A percentile compares a stretch with the other conserved stretches of the same genome.
Conservation (phyloP, 495 filamentous ascomycete species). For the Cercophora samala region DNA sequence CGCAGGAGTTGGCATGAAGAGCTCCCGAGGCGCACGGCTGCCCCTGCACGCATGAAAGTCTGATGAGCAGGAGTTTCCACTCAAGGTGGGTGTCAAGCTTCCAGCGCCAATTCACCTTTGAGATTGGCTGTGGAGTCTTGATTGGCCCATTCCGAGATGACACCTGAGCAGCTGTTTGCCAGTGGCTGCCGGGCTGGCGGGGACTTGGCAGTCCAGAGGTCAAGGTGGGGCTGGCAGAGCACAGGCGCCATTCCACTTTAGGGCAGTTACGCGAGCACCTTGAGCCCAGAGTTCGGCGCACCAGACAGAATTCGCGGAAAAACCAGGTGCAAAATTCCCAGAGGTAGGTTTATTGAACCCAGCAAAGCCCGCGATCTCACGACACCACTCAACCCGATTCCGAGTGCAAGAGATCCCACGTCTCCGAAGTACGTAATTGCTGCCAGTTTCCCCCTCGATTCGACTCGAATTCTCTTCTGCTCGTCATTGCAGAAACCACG, state of each 20-base stretch:
- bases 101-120: conserved; percentile 6
- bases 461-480: background rate
- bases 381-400: conserved; percentile 31
- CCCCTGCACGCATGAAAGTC: conserved; percentile 12
- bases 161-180: conserved; percentile 5
- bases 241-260: conserved; percentile 24
- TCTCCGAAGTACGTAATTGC: conserved; percentile 34
- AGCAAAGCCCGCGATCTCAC: conserved; percentile 31
- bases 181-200: conserved; percentile 14
- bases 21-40: conserved; percentile 9
- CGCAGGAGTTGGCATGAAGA: conserved; percentile 16
- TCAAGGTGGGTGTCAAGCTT: too few relatives aligned
- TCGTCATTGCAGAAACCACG: background rate
- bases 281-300: conserved; percentile 33
- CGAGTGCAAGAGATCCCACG: conserved; percentile 33
- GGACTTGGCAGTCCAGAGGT: conserved; percentile 1
- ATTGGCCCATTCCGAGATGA: background rate
- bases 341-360: conserved; percentile 30
- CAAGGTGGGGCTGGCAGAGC: conserved; percentile 8
- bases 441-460: conserved; percentile 11
- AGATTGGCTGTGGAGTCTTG: conserved; percentile 16
- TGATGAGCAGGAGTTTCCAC: conserved; percentile 14
- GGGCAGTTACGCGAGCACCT: conserved; percentile 30
- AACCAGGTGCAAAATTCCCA: conserved; percentile 35
- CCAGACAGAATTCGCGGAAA: conserved; percentile 36